These are phyloP conservation scores for Solanum ossicruentum DNA, from an alignment of 257 asterid species.

Conservation along the genomic window DNA sequence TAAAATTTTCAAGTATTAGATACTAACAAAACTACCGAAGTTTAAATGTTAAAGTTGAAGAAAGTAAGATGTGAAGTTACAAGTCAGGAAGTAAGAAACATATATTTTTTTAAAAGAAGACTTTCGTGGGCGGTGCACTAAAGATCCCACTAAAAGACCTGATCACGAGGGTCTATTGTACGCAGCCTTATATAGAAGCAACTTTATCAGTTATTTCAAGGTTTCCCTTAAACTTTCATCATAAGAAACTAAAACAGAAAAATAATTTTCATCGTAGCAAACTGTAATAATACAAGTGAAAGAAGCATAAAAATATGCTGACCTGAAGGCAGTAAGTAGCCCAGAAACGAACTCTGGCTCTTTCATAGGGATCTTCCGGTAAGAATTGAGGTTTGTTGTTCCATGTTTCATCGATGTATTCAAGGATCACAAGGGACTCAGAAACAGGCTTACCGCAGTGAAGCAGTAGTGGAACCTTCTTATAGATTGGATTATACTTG, in stretches of 20 bases:
- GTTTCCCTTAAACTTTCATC: too few species aligned
- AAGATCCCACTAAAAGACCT: too few species aligned
- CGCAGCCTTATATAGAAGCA: too few species aligned
- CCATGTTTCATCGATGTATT: conserved; percentile 34
- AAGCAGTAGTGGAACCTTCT: not conserved
- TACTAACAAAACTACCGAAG: not conserved
- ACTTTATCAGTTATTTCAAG: too few species aligned
- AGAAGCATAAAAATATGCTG: not conserved
- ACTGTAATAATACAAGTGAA: not conserved
- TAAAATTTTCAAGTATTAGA: not conserved
- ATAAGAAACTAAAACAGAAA: too few species aligned
- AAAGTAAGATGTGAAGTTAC: not conserved
- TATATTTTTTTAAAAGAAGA: too few species aligned
- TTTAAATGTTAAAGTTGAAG: not conserved
- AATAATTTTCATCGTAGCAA: not conserved
- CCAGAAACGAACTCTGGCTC: conserved; percentile 30
- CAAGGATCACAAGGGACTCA: not conserved
- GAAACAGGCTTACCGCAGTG: not conserved
- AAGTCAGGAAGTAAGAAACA: not conserved
- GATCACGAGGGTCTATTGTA: too few species aligned
- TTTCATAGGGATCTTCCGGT: conserved; percentile 22
- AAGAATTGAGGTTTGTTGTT: conserved; percentile 10
- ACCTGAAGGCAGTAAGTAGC: conserved; percentile 27
- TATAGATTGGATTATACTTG: not conserved
- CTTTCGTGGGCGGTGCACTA: too few species aligned